A percentile compares a stretch with the other conserved stretches of the same genome.
phyloP scores from a whole-genome alignment of 352 stramenopile genomes.

The Hyaloperonospora arabidopsidis region DNA sequence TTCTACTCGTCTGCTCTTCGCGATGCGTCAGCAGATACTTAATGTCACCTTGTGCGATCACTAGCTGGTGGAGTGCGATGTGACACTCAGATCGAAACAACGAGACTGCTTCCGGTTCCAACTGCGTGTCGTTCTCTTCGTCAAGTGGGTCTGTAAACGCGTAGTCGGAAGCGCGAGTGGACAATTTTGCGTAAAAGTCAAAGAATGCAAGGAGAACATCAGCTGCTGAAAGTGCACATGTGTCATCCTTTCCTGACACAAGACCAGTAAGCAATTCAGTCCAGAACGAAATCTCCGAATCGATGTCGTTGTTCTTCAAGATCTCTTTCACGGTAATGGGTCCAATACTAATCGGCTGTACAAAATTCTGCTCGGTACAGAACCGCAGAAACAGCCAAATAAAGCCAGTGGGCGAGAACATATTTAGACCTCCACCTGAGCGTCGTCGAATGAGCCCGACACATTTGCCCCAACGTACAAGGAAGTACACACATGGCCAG shows the following conservation, averaged over 20 bases:
- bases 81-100: constrained; percentile 58
- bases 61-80: constrained; percentile 51
- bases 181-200: constrained; percentile 43
- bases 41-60: constrained; percentile 56
- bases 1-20: constrained; percentile 42
- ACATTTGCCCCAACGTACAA: constrained; percentile 72
- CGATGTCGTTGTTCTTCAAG: constrained; percentile 34
- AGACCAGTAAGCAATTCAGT: constrained; percentile 37
- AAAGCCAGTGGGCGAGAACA: constrained; percentile 60
- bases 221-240: constrained; percentile 33
- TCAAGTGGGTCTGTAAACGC: constrained; percentile 58
- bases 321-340: constrained; percentile 31
- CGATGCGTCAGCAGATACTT: constrained; percentile 44
- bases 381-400: constrained; percentile 72
- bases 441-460: constrained; percentile 54
- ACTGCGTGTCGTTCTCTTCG: constrained; percentile 50
- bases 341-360: constrained; percentile 31
- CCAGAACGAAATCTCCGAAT: constrained; percentile 67
- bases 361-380: constrained; percentile 43
- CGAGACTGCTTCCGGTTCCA: constrained; percentile 34
- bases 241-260: constrained; percentile 26
- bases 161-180: constrained; percentile 37
- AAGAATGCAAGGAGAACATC: constrained; percentile 57
- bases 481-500: constrained; percentile 62
- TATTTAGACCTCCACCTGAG: constrained; percentile 37